Conservation (phyloP, 176 grass and related monocot species). For the Carex littledalei region DNA sequence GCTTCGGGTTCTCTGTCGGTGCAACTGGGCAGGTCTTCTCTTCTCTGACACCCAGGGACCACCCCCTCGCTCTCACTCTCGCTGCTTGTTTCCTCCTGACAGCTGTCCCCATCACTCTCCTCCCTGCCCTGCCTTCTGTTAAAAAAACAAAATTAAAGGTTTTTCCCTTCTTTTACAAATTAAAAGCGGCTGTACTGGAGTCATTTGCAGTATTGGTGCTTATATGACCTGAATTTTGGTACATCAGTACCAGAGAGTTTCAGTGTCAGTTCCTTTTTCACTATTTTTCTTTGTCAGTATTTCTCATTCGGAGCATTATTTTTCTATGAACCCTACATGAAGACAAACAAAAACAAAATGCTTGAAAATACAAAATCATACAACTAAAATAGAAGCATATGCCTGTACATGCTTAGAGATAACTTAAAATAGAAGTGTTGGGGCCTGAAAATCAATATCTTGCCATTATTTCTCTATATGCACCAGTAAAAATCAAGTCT, state of each 20-base stretch:
- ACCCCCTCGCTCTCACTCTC: constrained; percentile 34
- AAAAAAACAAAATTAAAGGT: background rate
- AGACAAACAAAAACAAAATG: background rate
- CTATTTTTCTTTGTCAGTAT: background rate
- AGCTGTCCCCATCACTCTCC: constrained; percentile 38
- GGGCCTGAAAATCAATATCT: background rate
- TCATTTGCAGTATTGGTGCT: background rate
- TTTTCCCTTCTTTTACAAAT: background rate
- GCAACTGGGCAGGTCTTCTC: constrained; percentile 24
- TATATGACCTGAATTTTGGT: background rate
- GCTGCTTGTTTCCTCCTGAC: constrained; percentile 43
- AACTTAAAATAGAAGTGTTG: background rate
- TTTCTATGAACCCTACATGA: background rate
- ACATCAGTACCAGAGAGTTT: background rate
- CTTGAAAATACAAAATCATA: background rate
- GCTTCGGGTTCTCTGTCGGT: constrained; percentile 28
- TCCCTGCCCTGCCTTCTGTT: constrained; percentile 25
- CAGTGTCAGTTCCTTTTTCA: background rate
- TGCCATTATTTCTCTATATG: background rate
- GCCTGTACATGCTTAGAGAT: background rate
- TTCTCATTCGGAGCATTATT: background rate
- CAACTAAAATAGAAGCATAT: background rate
- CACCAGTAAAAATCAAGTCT: background rate
- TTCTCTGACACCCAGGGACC: background rate
- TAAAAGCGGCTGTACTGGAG: background rate